phyloP scores from a whole-genome alignment of 1,139 yeast species.

The Suhomyces bokatorum region DNA sequence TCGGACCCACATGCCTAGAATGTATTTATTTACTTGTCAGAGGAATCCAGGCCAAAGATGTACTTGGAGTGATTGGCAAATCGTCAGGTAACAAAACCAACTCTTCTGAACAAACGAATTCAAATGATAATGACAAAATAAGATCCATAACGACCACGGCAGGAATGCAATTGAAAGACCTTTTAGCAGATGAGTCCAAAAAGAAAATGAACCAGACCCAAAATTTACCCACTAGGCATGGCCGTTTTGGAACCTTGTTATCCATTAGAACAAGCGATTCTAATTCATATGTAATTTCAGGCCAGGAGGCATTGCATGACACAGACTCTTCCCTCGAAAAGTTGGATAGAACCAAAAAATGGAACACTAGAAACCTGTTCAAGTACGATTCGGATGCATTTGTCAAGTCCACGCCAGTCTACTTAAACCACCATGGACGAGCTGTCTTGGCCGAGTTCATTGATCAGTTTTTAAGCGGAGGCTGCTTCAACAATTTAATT shows the following conservation, averaged over 20 bases:
- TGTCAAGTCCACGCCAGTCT: constrained; percentile 20
- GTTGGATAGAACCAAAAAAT: constrained; percentile 66
- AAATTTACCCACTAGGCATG: constrained; percentile 72
- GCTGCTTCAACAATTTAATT: constrained; percentile 72
- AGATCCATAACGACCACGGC: constrained; percentile 27
- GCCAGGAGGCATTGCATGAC: constrained; percentile 63
- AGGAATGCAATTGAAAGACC: constrained; percentile 48
- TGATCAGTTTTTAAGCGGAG: constrained; percentile 60
- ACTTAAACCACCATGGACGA: constrained; percentile 14
- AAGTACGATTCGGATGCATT: constrained; percentile 48
- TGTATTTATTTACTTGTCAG: constrained; percentile 63
- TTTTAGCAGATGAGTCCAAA: constrained; percentile 59
- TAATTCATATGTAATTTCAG: constrained; percentile 66
- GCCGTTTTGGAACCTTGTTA: constrained; percentile 84
- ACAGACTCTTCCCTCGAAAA: constrained; percentile 46
- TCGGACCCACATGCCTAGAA: constrained; percentile 69
- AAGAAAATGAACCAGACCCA: constrained; percentile 52
- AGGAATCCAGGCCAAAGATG: constrained; percentile 47
- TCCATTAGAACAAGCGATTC: constrained; percentile 63
- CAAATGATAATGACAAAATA: constrained; percentile 8
- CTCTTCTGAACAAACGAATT: neutral
- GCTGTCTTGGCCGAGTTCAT: constrained; percentile 48
- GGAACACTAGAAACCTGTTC: constrained; percentile 52
- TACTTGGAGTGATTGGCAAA: constrained; percentile 13
- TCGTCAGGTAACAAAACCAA: neutral